Percentiles rank a stretch among this genome's conserved stretches.
phyloP scores from a whole-genome alignment of 2,329 filamentous ascomycete species.

The Microdochium paspali region DNA sequence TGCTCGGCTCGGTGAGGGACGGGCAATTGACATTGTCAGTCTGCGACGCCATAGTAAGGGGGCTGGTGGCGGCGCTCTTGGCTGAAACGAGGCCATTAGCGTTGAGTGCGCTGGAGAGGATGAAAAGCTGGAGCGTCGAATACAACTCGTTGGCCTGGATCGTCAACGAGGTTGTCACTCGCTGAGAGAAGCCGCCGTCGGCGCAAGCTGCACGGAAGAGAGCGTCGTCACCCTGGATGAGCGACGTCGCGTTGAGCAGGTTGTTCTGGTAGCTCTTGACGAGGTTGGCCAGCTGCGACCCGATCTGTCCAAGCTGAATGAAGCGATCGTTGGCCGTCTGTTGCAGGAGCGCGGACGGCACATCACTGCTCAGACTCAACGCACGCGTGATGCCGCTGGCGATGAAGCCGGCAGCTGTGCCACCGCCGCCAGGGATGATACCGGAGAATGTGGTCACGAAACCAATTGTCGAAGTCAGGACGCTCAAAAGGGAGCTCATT shows the following conservation, averaged over 20 bases:
- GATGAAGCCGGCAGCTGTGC: conserved; percentile 8
- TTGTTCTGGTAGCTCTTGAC: conserved; percentile 14
- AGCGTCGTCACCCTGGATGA: conserved; percentile 11
- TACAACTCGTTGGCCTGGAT: conserved; percentile 12
- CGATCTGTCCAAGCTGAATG: conserved; percentile 14
- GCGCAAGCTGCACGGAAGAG: conserved; percentile 10
- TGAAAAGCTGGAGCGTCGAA: conserved; percentile 11
- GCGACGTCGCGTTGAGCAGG: conserved; percentile 7
- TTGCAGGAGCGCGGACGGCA: conserved; percentile 6
- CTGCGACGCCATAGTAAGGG: conserved; percentile 8
- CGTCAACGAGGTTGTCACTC: conserved; percentile 13
- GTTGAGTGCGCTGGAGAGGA: conserved; percentile 10
- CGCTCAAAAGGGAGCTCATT: conserved; percentile 7
- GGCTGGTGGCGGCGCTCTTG: conserved; percentile 10
- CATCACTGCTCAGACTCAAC: conserved; percentile 5
- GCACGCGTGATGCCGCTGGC: conserved; percentile 6
- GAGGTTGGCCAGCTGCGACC: conserved; percentile 10
- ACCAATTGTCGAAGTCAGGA: conserved; percentile 8
- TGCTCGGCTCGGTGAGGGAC: conserved; percentile 2
- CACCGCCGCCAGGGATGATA: conserved; percentile 10
- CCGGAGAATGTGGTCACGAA: conserved; percentile 9
- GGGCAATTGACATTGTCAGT: conserved; percentile 6
- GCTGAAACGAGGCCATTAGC: conserved; percentile 12
- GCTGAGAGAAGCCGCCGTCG: conserved; percentile 13
- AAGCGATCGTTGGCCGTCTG: conserved; percentile 14